Conservation (phyloP, 192 early-diverging fungal genomes). For the Umbelopsis isabellina region DNA sequence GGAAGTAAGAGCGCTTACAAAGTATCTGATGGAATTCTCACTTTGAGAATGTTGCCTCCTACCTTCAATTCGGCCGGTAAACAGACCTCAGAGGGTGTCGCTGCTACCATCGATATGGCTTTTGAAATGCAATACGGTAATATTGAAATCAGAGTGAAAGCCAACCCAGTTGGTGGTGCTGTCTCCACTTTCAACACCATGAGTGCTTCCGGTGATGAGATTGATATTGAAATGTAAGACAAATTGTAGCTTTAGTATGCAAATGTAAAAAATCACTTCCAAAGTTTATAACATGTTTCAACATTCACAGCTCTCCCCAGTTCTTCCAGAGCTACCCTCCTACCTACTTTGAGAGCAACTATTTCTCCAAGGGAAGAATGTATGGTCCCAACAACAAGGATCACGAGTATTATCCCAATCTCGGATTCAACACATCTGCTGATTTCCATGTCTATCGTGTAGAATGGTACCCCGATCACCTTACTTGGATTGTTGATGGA, state of each 20-base stretch:
- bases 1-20: constrained; percentile 10
- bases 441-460: constrained; percentile 48
- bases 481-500: constrained; percentile 45
- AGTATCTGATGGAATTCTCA: constrained; percentile 3
- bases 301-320: not conserved
- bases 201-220: constrained; percentile 48
- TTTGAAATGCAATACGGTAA: constrained; percentile 45
- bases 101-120: constrained; percentile 15
- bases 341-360: constrained; percentile 19
- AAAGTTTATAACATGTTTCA: not conserved
- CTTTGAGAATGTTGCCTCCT: not conserved
- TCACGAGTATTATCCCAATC: constrained; percentile 13
- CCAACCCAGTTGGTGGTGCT: constrained; percentile 29
- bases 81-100: not conserved
- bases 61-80: not conserved
- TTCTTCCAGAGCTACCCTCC: not conserved
- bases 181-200: constrained; percentile 34
- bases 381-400: not conserved
- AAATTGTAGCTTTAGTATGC: not conserved
- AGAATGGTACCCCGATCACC: constrained; percentile 41
- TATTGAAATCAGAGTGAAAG: constrained; percentile 38
- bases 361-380: constrained; percentile 13
- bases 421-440: constrained; percentile 18
- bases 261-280: not conserved
- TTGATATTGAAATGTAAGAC: constrained; percentile 48